Base-by-base conservation (phyloP, 805 yeast genomes). In the Myxozyma sirexii region DNA sequence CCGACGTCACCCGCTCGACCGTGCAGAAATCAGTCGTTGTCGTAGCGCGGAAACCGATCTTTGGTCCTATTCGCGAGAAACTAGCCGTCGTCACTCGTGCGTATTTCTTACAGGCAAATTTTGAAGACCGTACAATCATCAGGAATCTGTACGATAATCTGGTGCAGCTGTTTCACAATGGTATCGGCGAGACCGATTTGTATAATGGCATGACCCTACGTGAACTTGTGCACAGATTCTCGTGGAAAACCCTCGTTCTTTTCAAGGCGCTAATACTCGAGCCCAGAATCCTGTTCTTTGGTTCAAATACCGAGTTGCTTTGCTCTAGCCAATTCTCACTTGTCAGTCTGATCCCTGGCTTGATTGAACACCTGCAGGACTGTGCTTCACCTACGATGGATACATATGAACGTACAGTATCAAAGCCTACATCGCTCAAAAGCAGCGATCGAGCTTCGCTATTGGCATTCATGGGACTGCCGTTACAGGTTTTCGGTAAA, bases 21-120 rank as follows among this genome's bases (percentile, higher is more conserved):
- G 92, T 94, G 2, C 99, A 94, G 69, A 94, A 94, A 70, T 86
- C 96, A 0, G 82, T 94, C 29, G 97, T 94, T 4, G 85, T 94
- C 39, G 82, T 94, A n/a, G 82, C 88, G 3, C 80, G 89, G 59
- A 87, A 87, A 71, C 98, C 99, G 1, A 84, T 94, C 1, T 90
- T 90, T 69, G 80, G 80, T 0, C 96, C 91, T 62, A 83, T 94
- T 58, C 88, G 87, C 69, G 97, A 94, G 68, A 94, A 94, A 72
- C 75, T 94, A 63, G 87, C 96, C 48, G 90, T 94, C 26, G 89
- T 93, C 31, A 92, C 98, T 0, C 84, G 86, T 60, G 87, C 91
- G 1, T 93, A 85, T 73, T 94, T 94, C 70, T 79, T 84, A 51
- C 99, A 94, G 70, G 82, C 81, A 48, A 84, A 88, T 70, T 89